Evolutionary conservation across 768 basidiomycete genomes (phyloP), one percentile per base, ranked within the genome.

Genomic region (Crassisporium funariophilum): DNA sequence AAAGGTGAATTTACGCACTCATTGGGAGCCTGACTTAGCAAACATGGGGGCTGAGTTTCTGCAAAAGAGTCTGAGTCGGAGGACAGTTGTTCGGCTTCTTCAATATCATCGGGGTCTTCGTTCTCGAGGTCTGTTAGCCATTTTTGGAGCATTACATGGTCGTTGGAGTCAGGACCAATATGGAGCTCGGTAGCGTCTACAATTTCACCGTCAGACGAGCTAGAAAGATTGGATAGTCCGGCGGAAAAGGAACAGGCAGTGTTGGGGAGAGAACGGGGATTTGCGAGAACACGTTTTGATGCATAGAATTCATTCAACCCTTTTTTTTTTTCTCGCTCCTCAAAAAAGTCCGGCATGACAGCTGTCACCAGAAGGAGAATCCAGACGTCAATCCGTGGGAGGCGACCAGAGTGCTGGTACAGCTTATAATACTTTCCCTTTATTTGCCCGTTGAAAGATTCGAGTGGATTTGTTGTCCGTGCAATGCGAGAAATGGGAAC

Each of bases 381-480:
- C 56, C 53, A 64, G 13, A 46, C 22, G 33, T 61, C 58, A 29
- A 61, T 49, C 4, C 52, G 35, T n/a, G n/a, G n/a, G n/a, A n/a
- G n/a, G n/a, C n/a, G n/a, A n/a, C n/a, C n/a, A n/a, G n/a, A n/a
- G n/a, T 35, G 56, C n/a, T 47, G 50, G 34, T 60, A 62, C n/a
- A 54, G 52, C 12, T 35, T 27, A 39, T 46, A 64, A 47, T 64
- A 63, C 29, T 53, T 58, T 2, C 44, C 44, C 44, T 70, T 70
- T 27, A 68, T 45, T 15, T 52, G 55, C 1, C 64, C 62, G 39
- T 71, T 70, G 47, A 66, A 67, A 0, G 61, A 65, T 51, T 71
- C 70, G 2, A 71, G 60, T 35, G 59, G 62, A 49, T 71, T 71
- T 16, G 59, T 70, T 1, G 69, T 71, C 7, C 60, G 59, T 11